Evolutionary conservation across 2,329 filamentous ascomycete species (phyloP), one percentile per base, ranked within the genome.

Genomic region (Phymatotrichopsis omnivora): DNA sequence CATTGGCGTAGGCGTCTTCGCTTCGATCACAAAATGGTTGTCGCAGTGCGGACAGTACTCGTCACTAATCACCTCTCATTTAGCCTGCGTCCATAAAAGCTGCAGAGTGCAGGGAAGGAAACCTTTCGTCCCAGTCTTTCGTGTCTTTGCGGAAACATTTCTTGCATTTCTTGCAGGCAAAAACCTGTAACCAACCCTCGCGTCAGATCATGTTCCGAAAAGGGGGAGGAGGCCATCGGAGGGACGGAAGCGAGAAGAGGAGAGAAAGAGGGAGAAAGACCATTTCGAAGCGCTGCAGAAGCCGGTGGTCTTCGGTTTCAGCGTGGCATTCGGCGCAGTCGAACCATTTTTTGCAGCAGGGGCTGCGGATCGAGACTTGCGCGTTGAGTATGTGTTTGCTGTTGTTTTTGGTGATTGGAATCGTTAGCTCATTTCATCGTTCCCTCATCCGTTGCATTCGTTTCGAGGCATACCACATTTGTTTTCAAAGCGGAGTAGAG

Each of bases 31-130:
- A 62, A 87, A 98, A 67, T 98, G 93, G 68, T 98, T 98, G 63
- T 98, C 91, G 70, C 91, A 98, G 68, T 95, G 85, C 17, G 91
- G 93, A 70, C 91, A 98, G 72, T 93, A 98, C 65, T 98, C 93
- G 68, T 98, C 91, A 63, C 84, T 76, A 37, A 22, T 42, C 29
- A 16, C 2, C 12, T 8, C 5, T 11, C 5, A 7, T 7, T 24
- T 14, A 1, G 8, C 14, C 28, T 38, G 31, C n/a, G 28, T 31
- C 16, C 11, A n/a, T n/a, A n/a, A n/a, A n/a, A n/a, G n/a, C n/a
- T n/a, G n/a, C 23, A 20, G 22, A 5, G 22, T 17, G 6, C 4
- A 24, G 32, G 14, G 27, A 43, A 33, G 32, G 55, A 35, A 56
- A 72, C 71, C 70, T 81, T 58, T 98, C 91, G 58, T 98, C 91